A percentile compares a stretch with the other conserved stretches of the same genome.
Evolutionary conservation across 1,284 basidiomycete species (phyloP).

Genomic region (Athelia sp.): DNA sequence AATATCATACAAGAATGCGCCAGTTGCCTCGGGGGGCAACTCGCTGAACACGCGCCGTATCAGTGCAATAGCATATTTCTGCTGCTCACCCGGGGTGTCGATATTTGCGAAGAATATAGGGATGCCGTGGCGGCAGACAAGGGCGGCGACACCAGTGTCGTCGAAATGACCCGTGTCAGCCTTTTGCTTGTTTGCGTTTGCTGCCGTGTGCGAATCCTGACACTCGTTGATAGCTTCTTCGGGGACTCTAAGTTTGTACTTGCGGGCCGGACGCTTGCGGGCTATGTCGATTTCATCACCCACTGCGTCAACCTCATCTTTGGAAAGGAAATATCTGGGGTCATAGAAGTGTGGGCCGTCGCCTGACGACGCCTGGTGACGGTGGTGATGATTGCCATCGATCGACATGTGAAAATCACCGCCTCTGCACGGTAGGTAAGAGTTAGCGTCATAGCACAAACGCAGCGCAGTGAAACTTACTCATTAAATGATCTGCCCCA

Average conservation of each 20-base stretch:
- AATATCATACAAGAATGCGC: conserved; percentile 13
- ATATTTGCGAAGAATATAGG: conserved; percentile 13
- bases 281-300: conserved; percentile 2
- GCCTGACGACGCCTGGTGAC: neutral
- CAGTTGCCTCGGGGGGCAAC: conserved; percentile 4
- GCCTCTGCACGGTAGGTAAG: neutral
- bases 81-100: conserved; percentile 11
- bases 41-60: conserved; percentile 7
- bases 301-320: conserved; percentile 4
- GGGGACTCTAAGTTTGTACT: neutral
- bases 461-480: neutral
- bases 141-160: conserved; percentile 13
- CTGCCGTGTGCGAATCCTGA: conserved; percentile 11
- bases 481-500: neutral
- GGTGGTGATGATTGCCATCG: conserved; percentile 1
- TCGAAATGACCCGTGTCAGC: conserved; percentile 9
- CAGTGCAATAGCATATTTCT: conserved; percentile 12
- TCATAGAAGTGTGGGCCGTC: neutral
- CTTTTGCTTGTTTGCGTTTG: conserved; percentile 10
- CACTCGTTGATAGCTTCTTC: conserved; percentile 12
- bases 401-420: neutral
- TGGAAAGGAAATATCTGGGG: neutral
- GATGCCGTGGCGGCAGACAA: conserved; percentile 13
- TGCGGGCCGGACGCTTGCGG: neutral
- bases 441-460: neutral